Evolutionary conservation across 257 asterid genomes (phyloP).

Genomic region (Solanum pennellii): DNA sequence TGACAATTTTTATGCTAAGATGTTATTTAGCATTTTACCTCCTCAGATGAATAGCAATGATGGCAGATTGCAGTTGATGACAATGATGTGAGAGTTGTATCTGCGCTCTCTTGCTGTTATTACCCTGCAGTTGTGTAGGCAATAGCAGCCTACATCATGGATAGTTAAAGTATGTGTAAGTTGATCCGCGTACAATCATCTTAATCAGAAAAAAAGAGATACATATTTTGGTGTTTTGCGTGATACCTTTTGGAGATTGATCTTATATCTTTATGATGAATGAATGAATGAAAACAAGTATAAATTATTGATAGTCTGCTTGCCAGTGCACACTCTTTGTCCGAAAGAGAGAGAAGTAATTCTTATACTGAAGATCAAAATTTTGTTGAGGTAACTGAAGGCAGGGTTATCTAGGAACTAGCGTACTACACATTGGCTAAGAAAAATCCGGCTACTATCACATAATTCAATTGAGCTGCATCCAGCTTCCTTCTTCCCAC

Average conservation of each 20-base stretch:
- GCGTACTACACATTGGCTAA: background rate
- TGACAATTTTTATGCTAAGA: background rate
- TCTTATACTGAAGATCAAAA: background rate
- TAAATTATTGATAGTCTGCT: background rate
- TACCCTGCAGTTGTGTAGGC: background rate
- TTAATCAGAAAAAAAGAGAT: background rate
- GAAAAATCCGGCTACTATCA: background rate
- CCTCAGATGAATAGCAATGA: background rate
- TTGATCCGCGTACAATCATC: background rate
- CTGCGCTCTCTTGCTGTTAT: background rate
- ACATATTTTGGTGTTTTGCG: background rate
- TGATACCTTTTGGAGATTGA: background rate
- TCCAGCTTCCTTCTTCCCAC: conserved; percentile 40
- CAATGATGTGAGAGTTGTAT: background rate
- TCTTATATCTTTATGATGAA: background rate
- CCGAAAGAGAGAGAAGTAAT: background rate
- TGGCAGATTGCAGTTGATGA: background rate
- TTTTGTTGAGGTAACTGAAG: background rate
- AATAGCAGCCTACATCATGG: background rate
- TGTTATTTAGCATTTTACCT: background rate
- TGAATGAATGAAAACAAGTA: background rate
- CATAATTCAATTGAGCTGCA: conserved; percentile 20
- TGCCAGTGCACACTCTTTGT: background rate
- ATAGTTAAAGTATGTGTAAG: background rate
- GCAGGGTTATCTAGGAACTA: background rate